These are phyloP conservation scores for Melocanna baccifera DNA, from an alignment of 176 grass and related monocot genomes.

Conservation along the genomic window DNA sequence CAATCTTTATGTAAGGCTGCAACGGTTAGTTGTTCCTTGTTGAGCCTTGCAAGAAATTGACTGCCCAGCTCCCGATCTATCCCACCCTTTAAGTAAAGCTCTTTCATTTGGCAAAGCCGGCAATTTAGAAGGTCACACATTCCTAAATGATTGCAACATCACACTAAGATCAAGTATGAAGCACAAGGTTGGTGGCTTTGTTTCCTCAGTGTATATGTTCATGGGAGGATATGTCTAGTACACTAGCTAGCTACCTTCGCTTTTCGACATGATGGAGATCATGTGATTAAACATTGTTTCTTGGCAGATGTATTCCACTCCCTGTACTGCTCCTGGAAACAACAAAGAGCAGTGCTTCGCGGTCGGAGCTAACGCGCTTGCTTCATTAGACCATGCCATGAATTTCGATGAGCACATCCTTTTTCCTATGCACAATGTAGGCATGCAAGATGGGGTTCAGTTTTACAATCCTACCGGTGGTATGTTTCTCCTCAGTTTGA, in stretches of 20 bases:
- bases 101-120: conserved; percentile 45
- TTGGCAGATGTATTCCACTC: conserved; percentile 52
- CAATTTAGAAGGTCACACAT: conserved; percentile 31
- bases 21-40: conserved; percentile 74
- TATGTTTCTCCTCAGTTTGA: conserved; percentile 4
- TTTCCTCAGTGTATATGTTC: conserved; percentile 29
- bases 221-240: conserved; percentile 23
- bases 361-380: conserved; percentile 46
- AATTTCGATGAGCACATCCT: conserved; percentile 61
- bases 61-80: conserved; percentile 53
- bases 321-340: conserved; percentile 30
- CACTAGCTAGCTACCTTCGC: not conserved
- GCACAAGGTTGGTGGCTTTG: conserved; percentile 30
- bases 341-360: conserved; percentile 42
- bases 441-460: conserved; percentile 34
- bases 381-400: conserved; percentile 55
- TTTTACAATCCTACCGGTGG: conserved; percentile 37
- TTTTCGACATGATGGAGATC: conserved; percentile 6
- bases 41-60: conserved; percentile 83
- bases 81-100: conserved; percentile 64
- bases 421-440: conserved; percentile 46
- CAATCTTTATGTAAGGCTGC: conserved; percentile 81
- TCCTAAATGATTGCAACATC: conserved; percentile 36
- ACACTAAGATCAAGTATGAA: conserved; percentile 29
- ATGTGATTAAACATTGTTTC: conserved; percentile 28